Conservation (phyloP, 1,139 yeast species). For the Diutina ranongensis region DNA sequence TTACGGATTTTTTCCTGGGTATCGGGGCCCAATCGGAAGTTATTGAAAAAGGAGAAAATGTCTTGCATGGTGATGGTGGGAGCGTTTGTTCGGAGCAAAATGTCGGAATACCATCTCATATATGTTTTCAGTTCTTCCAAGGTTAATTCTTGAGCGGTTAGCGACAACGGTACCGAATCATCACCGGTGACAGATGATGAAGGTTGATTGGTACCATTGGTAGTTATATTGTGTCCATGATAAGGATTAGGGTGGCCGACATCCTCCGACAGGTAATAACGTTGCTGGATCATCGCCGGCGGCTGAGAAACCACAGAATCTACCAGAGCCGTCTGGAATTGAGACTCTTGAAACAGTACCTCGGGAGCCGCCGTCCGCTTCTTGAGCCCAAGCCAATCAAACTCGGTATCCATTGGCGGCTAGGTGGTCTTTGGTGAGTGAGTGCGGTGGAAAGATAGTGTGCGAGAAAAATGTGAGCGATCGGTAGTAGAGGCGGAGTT, state of each 20-base stretch:
- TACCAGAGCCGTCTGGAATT: conserved; percentile 5
- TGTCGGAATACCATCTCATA: conserved; percentile 68
- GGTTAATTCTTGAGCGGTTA: conserved; percentile 50
- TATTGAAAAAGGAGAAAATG: conserved; percentile 50
- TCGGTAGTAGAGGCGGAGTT: neutral
- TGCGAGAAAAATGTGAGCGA: neutral
- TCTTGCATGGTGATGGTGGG: conserved; percentile 49
- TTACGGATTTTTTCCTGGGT: conserved; percentile 33
- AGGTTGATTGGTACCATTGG: conserved; percentile 6
- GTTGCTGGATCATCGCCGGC: neutral
- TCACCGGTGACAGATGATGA: conserved; percentile 7
- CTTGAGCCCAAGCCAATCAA: conserved; percentile 3
- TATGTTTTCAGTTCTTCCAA: conserved; percentile 60
- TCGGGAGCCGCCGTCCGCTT: neutral
- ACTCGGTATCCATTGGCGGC: neutral
- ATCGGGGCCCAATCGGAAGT: conserved; percentile 40
- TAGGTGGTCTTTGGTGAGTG: neutral
- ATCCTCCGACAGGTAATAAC: conserved; percentile 7
- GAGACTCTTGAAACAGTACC: conserved; percentile 2
- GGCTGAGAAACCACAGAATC: neutral
- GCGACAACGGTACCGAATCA: conserved; percentile 42
- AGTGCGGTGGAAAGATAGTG: neutral
- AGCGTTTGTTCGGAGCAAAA: conserved; percentile 44
- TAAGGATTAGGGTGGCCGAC: conserved; percentile 5
- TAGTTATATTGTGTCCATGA: neutral